Base-by-base conservation (phyloP, 768 basidiomycete species). In the Rhodotorula graminis region DNA sequence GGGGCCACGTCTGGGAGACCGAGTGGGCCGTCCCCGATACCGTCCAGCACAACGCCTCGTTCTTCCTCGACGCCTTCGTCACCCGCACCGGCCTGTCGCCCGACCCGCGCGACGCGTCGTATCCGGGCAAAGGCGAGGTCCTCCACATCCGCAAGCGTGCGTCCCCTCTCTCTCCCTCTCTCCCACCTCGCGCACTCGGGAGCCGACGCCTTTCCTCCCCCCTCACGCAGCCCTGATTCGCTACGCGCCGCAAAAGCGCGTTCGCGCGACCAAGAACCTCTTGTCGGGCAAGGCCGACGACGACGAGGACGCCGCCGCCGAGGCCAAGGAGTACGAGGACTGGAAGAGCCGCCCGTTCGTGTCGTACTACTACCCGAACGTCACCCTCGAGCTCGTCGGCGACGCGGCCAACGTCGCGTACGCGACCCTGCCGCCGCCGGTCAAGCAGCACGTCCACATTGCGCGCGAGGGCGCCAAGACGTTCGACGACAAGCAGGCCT, bases 61-160 rank as follows among this genome's bases (percentile, higher is more conserved):
- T 93, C 61, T 95, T 90, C 89, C 89, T 89, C 25, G 90, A 94
- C 77, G 84, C 93, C 11, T 90, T 89, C 80, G 81, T 95, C 15
- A 84, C 87, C 1, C 87, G 85, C 73, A 84, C 89, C 57, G 87
- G 86, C 0, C 84, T 85, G 18, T 87, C 84, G 75, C 89, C 89
- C 0, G 84, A 92, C 76, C 90, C 89, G 16, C 81, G 84, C 19
- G 83, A 84, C 65, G 76, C 78, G 37, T 73, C 80, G 0, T 93
- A 87, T 79, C 82, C 86, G 67, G 83, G 84, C 12, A 79, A 82
- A 19, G 58, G 63, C 31, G 83, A 86, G 63, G 84, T 93, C 11
- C 87, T 90, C 73, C 88, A 91, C 78, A 81, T 88, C 69, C 85
- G 90, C 65, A 52, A 52, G 50, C 23, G 50, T 52, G 50, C 25